Evolutionary conservation across 352 stramenopile species (phyloP).

Genomic region (Pythium scleroteichum): DNA sequence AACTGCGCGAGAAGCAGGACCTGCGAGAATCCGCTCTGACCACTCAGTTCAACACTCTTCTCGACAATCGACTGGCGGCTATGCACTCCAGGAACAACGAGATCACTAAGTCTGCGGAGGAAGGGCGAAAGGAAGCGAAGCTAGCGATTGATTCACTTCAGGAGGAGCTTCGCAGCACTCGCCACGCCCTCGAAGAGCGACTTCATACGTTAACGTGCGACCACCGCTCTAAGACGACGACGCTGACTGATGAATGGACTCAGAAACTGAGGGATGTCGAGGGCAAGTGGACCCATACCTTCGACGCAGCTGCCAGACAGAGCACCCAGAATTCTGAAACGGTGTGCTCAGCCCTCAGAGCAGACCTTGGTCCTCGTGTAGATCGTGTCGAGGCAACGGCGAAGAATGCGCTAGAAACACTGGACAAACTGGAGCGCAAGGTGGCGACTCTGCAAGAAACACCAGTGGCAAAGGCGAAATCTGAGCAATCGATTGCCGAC

Average conservation of each 20-base stretch:
- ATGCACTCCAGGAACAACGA: constrained; percentile 22
- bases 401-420: constrained; percentile 13
- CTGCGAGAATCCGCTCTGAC: constrained; percentile 1
- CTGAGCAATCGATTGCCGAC: neutral
- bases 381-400: constrained; percentile 27
- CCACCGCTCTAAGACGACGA: constrained; percentile 32
- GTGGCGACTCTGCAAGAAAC: neutral
- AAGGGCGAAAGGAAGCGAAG: constrained; percentile 56
- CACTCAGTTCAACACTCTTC: neutral
- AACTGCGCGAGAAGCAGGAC: constrained; percentile 20
- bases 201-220: constrained; percentile 46
- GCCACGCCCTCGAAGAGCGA: constrained; percentile 53
- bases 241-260: constrained; percentile 32
- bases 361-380: constrained; percentile 19
- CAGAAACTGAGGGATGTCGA: constrained; percentile 30
- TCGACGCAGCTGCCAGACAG: constrained; percentile 7
- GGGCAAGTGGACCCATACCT: constrained; percentile 21
- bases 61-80: constrained; percentile 9
- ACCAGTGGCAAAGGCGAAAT: constrained; percentile 5
- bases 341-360: neutral
- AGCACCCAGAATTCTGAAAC: neutral
- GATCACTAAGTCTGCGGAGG: constrained; percentile 22
- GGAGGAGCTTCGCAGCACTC: constrained; percentile 44
- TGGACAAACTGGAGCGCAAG: constrained; percentile 3
- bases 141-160: constrained; percentile 34